A percentile compares a stretch with the other conserved stretches of the same genome.
Evolutionary conservation across 305 asterid species (phyloP).

Genomic region (Striga hermonthica): DNA sequence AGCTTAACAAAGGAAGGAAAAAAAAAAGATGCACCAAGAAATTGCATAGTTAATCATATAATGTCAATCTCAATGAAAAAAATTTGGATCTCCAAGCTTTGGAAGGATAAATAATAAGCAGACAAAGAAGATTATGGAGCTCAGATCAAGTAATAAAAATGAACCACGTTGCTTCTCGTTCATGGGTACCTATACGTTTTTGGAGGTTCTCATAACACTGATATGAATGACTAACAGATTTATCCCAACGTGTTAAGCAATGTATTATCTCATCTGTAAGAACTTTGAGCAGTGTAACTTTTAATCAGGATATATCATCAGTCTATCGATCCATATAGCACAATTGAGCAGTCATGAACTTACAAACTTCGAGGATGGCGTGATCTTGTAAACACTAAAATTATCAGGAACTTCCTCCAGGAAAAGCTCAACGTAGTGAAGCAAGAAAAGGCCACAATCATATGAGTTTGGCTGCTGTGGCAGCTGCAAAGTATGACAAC

Average conservation of each 20-base stretch:
- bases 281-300: constrained; percentile 7
- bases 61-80: background rate
- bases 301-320: background rate
- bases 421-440: constrained; percentile 87
- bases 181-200: background rate
- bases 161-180: background rate
- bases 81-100: background rate
- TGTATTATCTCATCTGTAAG: background rate
- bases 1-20: background rate
- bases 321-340: constrained; percentile 5
- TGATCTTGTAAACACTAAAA: constrained; percentile 64
- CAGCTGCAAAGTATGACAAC: constrained; percentile 51
- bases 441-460: constrained; percentile 97
- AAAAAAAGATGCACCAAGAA: background rate
- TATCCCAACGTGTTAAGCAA: background rate
- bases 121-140: background rate
- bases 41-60: background rate
- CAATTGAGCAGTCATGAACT: constrained; percentile 37
- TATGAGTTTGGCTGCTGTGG: constrained; percentile 90
- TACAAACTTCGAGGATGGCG: constrained; percentile 66
- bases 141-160: background rate
- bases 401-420: constrained; percentile 68
- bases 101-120: background rate
- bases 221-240: background rate
- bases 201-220: background rate